Conservation (phyloP, 179 eudicot species). For the Silene noctiflora region DNA sequence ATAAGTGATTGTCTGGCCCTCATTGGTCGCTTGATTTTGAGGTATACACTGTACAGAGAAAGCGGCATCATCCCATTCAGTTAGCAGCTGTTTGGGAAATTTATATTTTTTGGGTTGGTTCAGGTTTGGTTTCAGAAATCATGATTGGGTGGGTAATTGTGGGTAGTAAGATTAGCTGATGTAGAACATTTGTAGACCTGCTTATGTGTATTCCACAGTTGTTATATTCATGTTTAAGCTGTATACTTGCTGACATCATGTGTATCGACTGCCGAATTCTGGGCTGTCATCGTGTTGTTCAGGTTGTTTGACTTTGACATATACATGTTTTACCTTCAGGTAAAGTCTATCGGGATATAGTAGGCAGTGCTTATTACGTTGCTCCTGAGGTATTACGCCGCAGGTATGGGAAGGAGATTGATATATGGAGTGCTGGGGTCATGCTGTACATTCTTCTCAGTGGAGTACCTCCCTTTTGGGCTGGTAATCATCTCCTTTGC, state of each 20-base stretch:
- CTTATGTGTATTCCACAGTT: neutral
- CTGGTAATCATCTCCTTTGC: constrained; percentile 39
- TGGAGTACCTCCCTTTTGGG: constrained; percentile 84
- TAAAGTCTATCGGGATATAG: constrained; percentile 59
- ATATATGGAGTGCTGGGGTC: constrained; percentile 77
- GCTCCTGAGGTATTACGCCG: constrained; percentile 74
- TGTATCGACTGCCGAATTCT: neutral
- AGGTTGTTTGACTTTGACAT: constrained; percentile 17
- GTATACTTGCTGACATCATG: too few species aligned
- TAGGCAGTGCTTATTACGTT: constrained; percentile 71
- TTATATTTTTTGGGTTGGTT: neutral
- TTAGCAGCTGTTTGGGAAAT: too few species aligned
- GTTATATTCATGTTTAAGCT: too few species aligned
- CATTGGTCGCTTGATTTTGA: too few species aligned
- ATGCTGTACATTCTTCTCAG: constrained; percentile 70
- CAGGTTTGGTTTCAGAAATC: neutral
- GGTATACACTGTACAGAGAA: too few species aligned
- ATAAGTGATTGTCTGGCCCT: too few species aligned
- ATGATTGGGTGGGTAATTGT: neutral
- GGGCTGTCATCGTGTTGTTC: neutral
- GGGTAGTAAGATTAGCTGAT: constrained; percentile 6
- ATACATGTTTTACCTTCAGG: constrained; percentile 33
- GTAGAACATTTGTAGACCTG: neutral
- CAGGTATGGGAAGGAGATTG: constrained; percentile 67
- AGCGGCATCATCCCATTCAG: neutral